phyloP scores from a whole-genome alignment of 2,329 filamentous ascomycete species.

The Penicillium palitans region DNA sequence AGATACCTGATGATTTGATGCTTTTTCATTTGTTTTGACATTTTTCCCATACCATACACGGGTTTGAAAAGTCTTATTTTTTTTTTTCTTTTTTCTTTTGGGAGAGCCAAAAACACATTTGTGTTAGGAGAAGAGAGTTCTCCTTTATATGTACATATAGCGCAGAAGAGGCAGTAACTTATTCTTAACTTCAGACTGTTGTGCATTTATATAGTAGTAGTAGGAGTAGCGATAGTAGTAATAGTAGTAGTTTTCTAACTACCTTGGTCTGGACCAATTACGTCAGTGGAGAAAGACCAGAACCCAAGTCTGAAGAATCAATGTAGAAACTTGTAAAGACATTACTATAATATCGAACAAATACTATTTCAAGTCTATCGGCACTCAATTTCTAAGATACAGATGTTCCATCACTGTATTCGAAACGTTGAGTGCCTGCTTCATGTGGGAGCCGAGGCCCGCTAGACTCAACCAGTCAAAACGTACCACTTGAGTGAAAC shows the following conservation, averaged over 20 bases:
- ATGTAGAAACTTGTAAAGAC: background rate
- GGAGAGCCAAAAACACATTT: slow-evolving; percentile 26
- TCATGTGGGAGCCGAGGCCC: slow-evolving; percentile 17
- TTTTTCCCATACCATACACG: slow-evolving; percentile 26
- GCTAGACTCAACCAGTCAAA: slow-evolving; percentile 10
- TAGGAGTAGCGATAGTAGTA: background rate
- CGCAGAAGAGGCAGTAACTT: slow-evolving; percentile 26
- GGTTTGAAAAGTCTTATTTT: slow-evolving; percentile 34
- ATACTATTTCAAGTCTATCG: background rate
- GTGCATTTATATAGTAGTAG: background rate
- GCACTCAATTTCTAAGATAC: background rate
- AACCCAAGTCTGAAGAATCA: background rate
- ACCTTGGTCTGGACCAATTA: background rate
- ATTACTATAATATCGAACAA: no score
- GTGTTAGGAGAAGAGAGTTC: slow-evolving; percentile 33
- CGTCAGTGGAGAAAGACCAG: background rate
- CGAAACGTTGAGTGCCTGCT: background rate
- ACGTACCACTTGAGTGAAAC: slow-evolving; percentile 16
- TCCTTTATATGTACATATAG: slow-evolving; percentile 37
- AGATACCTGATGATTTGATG: slow-evolving; percentile 35
- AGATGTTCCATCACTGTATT: background rate
- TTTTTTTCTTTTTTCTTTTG: slow-evolving; percentile 18
- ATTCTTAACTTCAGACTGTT: background rate
- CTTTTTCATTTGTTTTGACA: slow-evolving; percentile 33
- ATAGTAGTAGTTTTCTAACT: background rate